Evolutionary conservation across 805 yeast species (phyloP), one percentile per base, ranked within the genome.

Genomic region (Helenozyma baotianmanensis): DNA sequence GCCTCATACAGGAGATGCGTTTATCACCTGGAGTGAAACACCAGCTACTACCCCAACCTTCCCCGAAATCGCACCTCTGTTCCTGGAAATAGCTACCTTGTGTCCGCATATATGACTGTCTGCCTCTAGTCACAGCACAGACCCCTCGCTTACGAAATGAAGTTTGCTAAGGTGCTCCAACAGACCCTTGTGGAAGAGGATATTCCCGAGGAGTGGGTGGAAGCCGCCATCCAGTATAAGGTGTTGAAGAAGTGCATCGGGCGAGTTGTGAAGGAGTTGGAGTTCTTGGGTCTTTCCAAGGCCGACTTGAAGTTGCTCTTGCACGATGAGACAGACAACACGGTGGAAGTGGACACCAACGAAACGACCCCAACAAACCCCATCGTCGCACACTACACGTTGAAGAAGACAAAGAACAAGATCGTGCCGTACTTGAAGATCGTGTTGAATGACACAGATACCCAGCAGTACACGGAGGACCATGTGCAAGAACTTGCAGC

Each of bases 91-190:
- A n/a, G n/a, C n/a, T n/a, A n/a, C n/a, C n/a, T n/a, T n/a, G n/a
- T n/a, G n/a, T n/a, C n/a, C n/a, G n/a, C n/a, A n/a, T n/a, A n/a
- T n/a, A n/a, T n/a, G n/a, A n/a, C n/a, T n/a, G n/a, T n/a, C n/a
- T n/a, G n/a, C n/a, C n/a, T n/a, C n/a, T n/a, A n/a, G n/a, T n/a
- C n/a, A n/a, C n/a, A n/a, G n/a, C n/a, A n/a, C n/a, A n/a, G n/a
- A n/a, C n/a, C n/a, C n/a, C n/a, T n/a, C n/a, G n/a, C n/a, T n/a
- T n/a, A n/a, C n/a, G 11, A 4, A 21, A 83, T 83, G 90, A 83
- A 82, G 68, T 82, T 83, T 52, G 89, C 86, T 4, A 83, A 82
- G 52, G 70, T 74, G 5, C 72, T 80, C 36, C 82, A 82, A 49
- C 76, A 79, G 45, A 72, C 78, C 2, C 64, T 83, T 15, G 64